Conservation (phyloP, 768 basidiomycete species). For the Auriscalpium vulgare region DNA sequence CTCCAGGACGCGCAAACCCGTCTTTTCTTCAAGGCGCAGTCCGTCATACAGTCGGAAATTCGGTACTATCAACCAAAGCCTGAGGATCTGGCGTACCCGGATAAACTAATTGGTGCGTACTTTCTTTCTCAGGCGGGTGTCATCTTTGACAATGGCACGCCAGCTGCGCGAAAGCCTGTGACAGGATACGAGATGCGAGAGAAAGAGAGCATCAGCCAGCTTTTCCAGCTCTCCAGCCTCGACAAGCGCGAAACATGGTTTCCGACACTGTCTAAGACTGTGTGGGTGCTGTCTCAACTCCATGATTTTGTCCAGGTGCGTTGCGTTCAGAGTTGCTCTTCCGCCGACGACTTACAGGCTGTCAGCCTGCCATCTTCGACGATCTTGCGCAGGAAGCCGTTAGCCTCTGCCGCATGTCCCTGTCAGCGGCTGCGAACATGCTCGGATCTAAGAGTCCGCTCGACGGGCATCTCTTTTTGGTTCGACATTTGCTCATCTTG, state of each 20-base stretch:
- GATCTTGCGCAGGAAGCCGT: slow-evolving; percentile 95
- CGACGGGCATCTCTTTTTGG: slow-evolving; percentile 81
- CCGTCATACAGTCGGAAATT: slow-evolving; percentile 84
- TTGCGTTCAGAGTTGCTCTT: neutral
- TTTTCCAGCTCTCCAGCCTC: slow-evolving; percentile 64
- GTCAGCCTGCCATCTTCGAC: slow-evolving; percentile 87
- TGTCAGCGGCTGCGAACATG: slow-evolving; percentile 62
- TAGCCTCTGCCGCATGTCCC: slow-evolving; percentile 70
- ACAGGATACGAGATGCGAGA: slow-evolving; percentile 45
- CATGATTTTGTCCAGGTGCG: slow-evolving; percentile 88
- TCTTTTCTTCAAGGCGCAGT: slow-evolving; percentile 92
- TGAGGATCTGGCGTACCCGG: slow-evolving; percentile 83
- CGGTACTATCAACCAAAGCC: slow-evolving; percentile 69
- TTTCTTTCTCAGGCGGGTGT: too few species aligned
- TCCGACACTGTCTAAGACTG: slow-evolving; percentile 78
- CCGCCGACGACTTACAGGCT: neutral
- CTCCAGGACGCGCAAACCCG: slow-evolving; percentile 95
- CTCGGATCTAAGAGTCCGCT: slow-evolving; percentile 47
- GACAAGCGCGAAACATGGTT: slow-evolving; percentile 86
- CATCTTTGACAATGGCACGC: neutral
- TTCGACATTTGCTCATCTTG: slow-evolving; percentile 82
- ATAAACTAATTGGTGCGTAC: slow-evolving; percentile 61
- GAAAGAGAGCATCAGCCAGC: slow-evolving; percentile 59
- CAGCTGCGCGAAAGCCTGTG: slow-evolving; percentile 39
- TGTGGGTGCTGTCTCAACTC: slow-evolving; percentile 87